Percentiles rank a stretch among this genome's conserved stretches.
Conservation (phyloP, 169 alveolate species). For the Plasmodium sp. region DNA sequence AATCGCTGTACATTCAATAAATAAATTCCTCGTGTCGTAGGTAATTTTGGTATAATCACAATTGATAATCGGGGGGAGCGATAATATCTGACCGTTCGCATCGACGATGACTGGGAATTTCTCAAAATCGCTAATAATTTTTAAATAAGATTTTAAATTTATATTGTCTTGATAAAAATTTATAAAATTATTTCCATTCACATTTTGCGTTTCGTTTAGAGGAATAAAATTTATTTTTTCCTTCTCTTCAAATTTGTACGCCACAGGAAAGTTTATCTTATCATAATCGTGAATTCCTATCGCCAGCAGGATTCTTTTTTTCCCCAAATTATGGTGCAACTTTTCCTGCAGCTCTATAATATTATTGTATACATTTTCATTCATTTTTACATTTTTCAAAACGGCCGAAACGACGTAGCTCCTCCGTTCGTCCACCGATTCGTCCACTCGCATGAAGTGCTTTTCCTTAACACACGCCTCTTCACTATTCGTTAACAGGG, state of each 20-base stretch:
- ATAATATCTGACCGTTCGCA: conserved; percentile 91
- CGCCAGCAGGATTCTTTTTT: conserved; percentile 94
- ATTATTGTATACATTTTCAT: conserved; percentile 91
- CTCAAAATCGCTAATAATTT: conserved; percentile 83
- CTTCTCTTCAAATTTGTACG: conserved; percentile 92
- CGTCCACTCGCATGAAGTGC: conserved; percentile 13
- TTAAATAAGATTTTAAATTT: conserved; percentile 91
- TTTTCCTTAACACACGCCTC: conserved; percentile 76
- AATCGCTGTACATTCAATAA: conserved; percentile 97
- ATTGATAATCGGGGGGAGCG: conserved; percentile 99
- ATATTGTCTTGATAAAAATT: conserved; percentile 30
- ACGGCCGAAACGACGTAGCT: conserved; percentile 95
- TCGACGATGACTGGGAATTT: conserved; percentile 95
- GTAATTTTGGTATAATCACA: conserved; percentile 96
- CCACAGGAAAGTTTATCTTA: conserved; percentile 92
- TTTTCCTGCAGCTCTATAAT: conserved; percentile 97
- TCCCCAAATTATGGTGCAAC: conserved; percentile 97
- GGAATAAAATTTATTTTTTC: conserved; percentile 93
- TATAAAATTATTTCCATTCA: conserved; percentile 34
- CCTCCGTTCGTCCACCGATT: conserved; percentile 72
- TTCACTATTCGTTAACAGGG: conserved; percentile 75
- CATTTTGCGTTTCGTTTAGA: conserved; percentile 91
- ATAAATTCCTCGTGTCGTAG: conserved; percentile 93
- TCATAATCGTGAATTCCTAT: conserved; percentile 98
- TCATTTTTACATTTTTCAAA: conserved; percentile 92